phyloP scores from a whole-genome alignment of 2,329 filamentous ascomycete species.

The Penicillium psychrosexuale region DNA sequence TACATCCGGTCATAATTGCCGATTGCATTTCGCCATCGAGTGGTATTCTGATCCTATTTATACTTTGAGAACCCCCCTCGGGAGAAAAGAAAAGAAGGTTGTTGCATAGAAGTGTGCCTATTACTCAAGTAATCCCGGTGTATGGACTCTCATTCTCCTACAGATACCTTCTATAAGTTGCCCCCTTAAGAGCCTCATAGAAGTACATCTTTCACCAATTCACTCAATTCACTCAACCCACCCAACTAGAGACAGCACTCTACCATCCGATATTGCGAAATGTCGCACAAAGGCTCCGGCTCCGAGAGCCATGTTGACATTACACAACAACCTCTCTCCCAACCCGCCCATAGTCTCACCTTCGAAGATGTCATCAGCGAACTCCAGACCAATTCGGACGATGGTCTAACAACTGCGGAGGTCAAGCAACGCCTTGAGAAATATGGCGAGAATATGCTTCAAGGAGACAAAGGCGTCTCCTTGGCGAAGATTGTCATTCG shows the following conservation, averaged over 20 bases:
- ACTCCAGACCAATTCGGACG: conserved; percentile 54
- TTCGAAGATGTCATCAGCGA: conserved; percentile 53
- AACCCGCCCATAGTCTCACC: conserved; percentile 62
- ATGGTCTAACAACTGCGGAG: conserved; percentile 57
- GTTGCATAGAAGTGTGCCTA: conserved; percentile 6
- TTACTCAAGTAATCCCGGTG: conserved; percentile 15
- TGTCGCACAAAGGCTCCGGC: conserved; percentile 21
- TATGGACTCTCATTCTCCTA: conserved; percentile 34
- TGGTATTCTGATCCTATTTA: conserved; percentile 15
- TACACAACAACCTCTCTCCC: conserved; percentile 51
- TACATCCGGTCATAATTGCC: conserved; percentile 2
- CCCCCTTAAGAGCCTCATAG: conserved; percentile 27
- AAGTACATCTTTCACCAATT: conserved; percentile 7
- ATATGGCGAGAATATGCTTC: conserved; percentile 62
- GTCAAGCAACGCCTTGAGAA: conserved; percentile 54
- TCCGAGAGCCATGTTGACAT: conserved; percentile 28
- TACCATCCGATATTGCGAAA: conserved; percentile 10
- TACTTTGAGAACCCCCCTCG: conserved; percentile 4
- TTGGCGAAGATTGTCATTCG: conserved; percentile 67
- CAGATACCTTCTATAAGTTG: conserved; percentile 34
- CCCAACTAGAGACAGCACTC: conserved; percentile 2
- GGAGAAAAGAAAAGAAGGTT: neutral
- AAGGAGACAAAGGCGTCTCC: conserved; percentile 62
- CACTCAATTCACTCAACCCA: neutral
- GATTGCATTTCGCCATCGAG: conserved; percentile 15